Conservation (phyloP, 805 yeast genomes). For the Wickerhamomyces bisporus region DNA sequence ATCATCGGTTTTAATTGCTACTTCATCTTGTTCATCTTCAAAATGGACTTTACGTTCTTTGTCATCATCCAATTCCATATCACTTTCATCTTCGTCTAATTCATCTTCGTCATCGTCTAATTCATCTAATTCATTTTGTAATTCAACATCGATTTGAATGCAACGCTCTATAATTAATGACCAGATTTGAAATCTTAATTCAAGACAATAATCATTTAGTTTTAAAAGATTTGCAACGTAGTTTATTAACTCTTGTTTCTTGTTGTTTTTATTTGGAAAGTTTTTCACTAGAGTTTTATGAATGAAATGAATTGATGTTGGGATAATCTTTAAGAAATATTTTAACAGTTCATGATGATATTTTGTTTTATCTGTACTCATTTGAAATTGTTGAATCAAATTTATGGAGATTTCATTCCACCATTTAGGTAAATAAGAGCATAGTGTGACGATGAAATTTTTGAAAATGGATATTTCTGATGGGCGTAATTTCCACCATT, state of each 20-base stretch:
- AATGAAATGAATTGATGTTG: constrained; percentile 70
- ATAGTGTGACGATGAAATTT: constrained; percentile 69
- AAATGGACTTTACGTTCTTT: constrained; percentile 18
- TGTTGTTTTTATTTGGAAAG: constrained; percentile 78
- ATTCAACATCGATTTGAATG: constrained; percentile 85
- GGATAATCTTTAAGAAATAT: constrained; percentile 66
- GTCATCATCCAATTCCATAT: constrained; percentile 15
- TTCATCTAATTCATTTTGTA: constrained; percentile 84
- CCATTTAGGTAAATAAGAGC: constrained; percentile 87
- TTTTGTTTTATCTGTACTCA: constrained; percentile 26
- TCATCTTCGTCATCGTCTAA: constrained; percentile 39
- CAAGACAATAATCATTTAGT: constrained; percentile 66
- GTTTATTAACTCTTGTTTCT: constrained; percentile 46
- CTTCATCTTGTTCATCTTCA: constrained; percentile 22
- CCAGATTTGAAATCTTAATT: constrained; percentile 73
- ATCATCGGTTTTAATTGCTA: too few relatives aligned
- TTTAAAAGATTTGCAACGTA: constrained; percentile 62
- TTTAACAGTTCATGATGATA: constrained; percentile 63
- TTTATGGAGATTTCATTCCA: constrained; percentile 74
- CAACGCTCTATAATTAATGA: constrained; percentile 71
- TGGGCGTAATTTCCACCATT: constrained; percentile 52
- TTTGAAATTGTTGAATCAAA: constrained; percentile 57
- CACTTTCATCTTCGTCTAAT: constrained; percentile 18
- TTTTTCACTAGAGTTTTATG: constrained; percentile 49
- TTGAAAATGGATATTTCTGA: constrained; percentile 51